A percentile compares a stretch with the other conserved stretches of the same genome.
These are phyloP conservation scores for Poronia punctata DNA, from an alignment of 495 filamentous ascomycete genomes.

Conservation along the genomic window DNA sequence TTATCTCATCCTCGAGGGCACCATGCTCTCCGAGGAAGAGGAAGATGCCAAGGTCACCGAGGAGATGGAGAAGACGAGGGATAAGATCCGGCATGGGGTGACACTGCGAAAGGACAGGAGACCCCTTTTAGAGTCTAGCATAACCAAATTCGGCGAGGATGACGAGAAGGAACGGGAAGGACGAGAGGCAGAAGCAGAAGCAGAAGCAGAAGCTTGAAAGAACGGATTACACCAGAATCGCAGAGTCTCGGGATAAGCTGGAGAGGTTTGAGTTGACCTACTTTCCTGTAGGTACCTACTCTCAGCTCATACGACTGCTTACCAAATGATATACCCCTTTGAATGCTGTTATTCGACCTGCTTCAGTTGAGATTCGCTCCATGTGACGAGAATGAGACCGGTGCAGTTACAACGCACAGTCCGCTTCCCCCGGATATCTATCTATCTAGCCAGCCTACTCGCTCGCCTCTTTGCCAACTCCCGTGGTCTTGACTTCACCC, in stretches of 20 bases:
- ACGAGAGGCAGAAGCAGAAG: conserved; percentile 10
- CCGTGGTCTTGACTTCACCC: conserved; percentile 11
- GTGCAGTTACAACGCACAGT: too few relatives aligned
- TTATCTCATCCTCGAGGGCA: conserved; percentile 42
- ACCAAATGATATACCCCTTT: too few relatives aligned
- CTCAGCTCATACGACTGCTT: too few relatives aligned
- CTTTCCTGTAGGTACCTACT: too few relatives aligned
- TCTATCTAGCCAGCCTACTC: too few relatives aligned
- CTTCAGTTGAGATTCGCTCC: neutral
- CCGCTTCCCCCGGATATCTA: too few relatives aligned
- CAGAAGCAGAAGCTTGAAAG: too few relatives aligned
- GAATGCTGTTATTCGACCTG: too few relatives aligned
- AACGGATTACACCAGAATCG: too few relatives aligned
- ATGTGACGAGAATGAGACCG: neutral
- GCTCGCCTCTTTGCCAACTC: neutral
- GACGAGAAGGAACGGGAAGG: conserved; percentile 31
- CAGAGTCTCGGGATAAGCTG: too few relatives aligned
- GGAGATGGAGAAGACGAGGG: conserved; percentile 32
- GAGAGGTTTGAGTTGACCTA: too few relatives aligned
- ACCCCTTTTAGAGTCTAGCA: conserved; percentile 38
- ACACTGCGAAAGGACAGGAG: conserved; percentile 29
- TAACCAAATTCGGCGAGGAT: conserved; percentile 40
- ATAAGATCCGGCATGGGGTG: conserved; percentile 25
- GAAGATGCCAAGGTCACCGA: conserved; percentile 28
- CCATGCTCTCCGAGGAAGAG: conserved; percentile 36